phyloP scores from a whole-genome alignment of 768 basidiomycete genomes.

The Cubamyces lactineus region DNA sequence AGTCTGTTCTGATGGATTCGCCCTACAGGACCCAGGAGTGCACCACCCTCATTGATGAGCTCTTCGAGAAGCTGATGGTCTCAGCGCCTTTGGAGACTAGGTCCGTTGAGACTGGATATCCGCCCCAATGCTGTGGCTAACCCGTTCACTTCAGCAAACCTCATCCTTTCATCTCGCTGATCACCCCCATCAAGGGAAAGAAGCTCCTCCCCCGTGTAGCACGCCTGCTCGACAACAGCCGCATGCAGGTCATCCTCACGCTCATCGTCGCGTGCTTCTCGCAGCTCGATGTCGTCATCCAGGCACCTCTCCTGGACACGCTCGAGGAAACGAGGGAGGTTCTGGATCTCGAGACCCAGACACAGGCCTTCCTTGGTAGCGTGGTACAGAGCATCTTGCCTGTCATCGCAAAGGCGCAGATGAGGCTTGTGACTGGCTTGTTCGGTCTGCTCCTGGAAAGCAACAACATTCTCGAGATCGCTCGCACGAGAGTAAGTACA shows the following conservation, averaged over 20 bases:
- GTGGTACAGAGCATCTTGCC: constrained; percentile 87
- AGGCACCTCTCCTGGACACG: constrained; percentile 73
- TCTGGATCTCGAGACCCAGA: constrained; percentile 81
- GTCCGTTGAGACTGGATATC: constrained; percentile 42
- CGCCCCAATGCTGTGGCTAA: neutral
- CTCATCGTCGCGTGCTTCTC: constrained; percentile 93
- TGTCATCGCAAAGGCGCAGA: constrained; percentile 74
- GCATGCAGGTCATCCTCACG: constrained; percentile 86
- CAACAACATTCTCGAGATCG: constrained; percentile 71
- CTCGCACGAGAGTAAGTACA: constrained; percentile 74
- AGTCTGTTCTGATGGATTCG: neutral
- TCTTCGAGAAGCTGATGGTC: constrained; percentile 86
- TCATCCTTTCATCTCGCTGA: constrained; percentile 94
- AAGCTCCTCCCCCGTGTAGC: constrained; percentile 86
- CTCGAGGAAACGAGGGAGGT: constrained; percentile 63
- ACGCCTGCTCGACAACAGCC: constrained; percentile 75
- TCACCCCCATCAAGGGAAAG: constrained; percentile 90
- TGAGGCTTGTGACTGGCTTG: constrained; percentile 85
- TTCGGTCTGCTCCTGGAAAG: constrained; percentile 81
- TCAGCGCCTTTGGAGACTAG: constrained; percentile 93
- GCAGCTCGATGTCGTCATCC: constrained; percentile 87
- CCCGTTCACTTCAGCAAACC: constrained; percentile 61
- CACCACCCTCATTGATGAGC: constrained; percentile 58
- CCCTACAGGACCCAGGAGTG: constrained; percentile 58
- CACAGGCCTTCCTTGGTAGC: constrained; percentile 83